A percentile compares a stretch with the other conserved stretches of the same genome.
These are phyloP conservation scores for Phialophora tarda DNA, from an alignment of 2,329 filamentous ascomycete species.

Conservation along the genomic window DNA sequence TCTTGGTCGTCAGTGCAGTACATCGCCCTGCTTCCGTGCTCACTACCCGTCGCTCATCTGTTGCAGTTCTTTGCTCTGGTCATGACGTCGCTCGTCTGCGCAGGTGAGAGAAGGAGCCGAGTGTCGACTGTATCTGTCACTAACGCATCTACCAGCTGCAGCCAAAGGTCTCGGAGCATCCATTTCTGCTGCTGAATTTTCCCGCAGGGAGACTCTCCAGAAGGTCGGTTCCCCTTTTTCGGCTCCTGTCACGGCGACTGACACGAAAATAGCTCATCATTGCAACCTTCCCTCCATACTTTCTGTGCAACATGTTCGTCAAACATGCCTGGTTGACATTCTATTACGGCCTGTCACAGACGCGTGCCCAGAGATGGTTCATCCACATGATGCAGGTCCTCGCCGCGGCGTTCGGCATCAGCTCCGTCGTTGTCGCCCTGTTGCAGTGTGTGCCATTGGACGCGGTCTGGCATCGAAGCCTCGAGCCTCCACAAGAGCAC, in stretches of 20 bases:
- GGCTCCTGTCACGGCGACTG: constrained; percentile 8
- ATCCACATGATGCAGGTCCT: constrained; percentile 34
- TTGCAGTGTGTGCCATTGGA: constrained; percentile 31
- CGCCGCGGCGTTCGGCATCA: constrained; percentile 30
- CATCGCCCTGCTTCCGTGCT: background rate
- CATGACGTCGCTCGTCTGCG: constrained; percentile 33
- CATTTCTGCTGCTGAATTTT: constrained; percentile 29
- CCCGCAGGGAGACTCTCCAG: constrained; percentile 24
- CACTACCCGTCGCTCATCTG: constrained; percentile 8
- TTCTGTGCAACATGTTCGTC: constrained; percentile 37
- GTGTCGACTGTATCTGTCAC: background rate
- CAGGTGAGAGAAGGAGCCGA: constrained; percentile 21
- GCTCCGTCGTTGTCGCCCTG: constrained; percentile 30
- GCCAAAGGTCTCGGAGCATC: constrained; percentile 32
- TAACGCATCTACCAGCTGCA: constrained; percentile 27
- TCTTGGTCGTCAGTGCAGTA: constrained; percentile 31
- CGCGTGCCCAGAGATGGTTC: constrained; percentile 27
- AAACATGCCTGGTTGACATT: constrained; percentile 37
- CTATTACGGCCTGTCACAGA: constrained; percentile 34
- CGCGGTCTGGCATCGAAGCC: constrained; percentile 17
- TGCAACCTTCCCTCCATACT: constrained; percentile 33
- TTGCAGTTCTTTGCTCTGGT: constrained; percentile 33
- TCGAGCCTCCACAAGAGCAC: background rate
- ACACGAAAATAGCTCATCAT: constrained; percentile 29
- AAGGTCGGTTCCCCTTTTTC: constrained; percentile 23